Conservation (phyloP, 306 rosid species). For the Spatholobus suberectus region DNA sequence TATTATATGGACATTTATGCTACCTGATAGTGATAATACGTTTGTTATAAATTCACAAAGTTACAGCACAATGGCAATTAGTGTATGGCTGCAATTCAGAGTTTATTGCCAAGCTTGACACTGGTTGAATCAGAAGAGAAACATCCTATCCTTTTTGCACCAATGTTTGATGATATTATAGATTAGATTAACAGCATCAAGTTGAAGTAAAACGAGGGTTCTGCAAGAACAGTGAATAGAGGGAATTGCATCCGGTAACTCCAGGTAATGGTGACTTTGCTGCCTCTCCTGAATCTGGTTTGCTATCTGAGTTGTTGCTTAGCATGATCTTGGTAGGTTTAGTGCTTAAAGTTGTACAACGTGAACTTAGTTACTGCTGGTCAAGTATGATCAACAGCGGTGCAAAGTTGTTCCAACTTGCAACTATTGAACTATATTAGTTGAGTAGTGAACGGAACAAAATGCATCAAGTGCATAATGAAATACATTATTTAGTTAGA, state of each 20-base stretch:
- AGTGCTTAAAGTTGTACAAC: not conserved
- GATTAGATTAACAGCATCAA: not conserved
- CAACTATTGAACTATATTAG: not conserved
- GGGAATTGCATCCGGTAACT: not conserved
- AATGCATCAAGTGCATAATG: not conserved
- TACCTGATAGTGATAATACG: not conserved
- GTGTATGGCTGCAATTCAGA: not conserved
- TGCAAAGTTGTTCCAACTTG: not conserved
- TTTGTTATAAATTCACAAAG: not conserved
- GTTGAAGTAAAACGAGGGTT: not conserved
- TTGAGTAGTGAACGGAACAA: not conserved
- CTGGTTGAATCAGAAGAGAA: constrained; percentile 10
- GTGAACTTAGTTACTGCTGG: not conserved
- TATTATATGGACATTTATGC: not conserved
- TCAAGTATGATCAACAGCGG: not conserved
- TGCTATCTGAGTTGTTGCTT: not conserved
- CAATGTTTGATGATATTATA: not conserved
- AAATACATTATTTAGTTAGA: not conserved
- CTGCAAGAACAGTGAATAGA: not conserved
- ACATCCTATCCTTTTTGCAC: not conserved
- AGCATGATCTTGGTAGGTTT: not conserved
- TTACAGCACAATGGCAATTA: not conserved
- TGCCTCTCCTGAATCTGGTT: not conserved
- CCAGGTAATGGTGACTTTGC: not conserved
- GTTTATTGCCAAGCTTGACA: not conserved